Percentiles rank a stretch among this genome's conserved stretches.
phyloP scores from a whole-genome alignment of 192 early-diverging fungal genomes.

The Backusella tarrabulga region DNA sequence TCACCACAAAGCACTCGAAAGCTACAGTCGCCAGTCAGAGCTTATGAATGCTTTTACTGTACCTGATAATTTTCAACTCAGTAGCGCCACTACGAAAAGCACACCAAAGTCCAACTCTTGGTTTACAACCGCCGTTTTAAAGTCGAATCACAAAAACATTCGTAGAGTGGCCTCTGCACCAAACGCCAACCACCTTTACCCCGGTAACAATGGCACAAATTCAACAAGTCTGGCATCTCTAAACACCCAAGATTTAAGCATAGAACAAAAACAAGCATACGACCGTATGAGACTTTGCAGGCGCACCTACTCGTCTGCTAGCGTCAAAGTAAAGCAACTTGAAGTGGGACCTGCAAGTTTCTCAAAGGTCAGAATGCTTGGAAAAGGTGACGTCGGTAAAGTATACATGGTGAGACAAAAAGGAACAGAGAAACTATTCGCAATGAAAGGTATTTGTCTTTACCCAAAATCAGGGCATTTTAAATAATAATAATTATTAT shows the following conservation, averaged over 20 bases:
- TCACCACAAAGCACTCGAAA: background rate
- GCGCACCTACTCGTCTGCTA: constrained; percentile 79
- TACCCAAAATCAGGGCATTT: too few species aligned
- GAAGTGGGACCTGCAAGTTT: constrained; percentile 89
- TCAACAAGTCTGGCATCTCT: background rate
- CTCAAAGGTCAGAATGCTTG: constrained; percentile 85
- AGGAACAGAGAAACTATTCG: constrained; percentile 78
- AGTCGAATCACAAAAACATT: constrained; percentile 33
- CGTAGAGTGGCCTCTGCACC: constrained; percentile 54
- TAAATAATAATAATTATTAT: too few species aligned
- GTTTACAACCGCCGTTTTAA: constrained; percentile 21
- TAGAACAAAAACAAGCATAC: constrained; percentile 11
- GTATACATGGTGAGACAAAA: constrained; percentile 94
- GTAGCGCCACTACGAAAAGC: background rate
- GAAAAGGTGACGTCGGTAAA: constrained; percentile 97
- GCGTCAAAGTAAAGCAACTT: constrained; percentile 76
- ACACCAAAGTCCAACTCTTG: constrained; percentile 29
- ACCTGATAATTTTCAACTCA: constrained; percentile 12
- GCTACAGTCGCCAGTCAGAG: background rate
- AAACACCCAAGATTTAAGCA: background rate
- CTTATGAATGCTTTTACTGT: constrained; percentile 7
- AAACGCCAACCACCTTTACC: constrained; percentile 39
- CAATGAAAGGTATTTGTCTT: constrained; percentile 85
- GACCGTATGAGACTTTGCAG: constrained; percentile 42
- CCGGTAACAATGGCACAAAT: background rate